Evolutionary conservation across 2,329 filamentous ascomycete genomes (phyloP).

Genomic region (Emmonsiellopsis sp.): DNA sequence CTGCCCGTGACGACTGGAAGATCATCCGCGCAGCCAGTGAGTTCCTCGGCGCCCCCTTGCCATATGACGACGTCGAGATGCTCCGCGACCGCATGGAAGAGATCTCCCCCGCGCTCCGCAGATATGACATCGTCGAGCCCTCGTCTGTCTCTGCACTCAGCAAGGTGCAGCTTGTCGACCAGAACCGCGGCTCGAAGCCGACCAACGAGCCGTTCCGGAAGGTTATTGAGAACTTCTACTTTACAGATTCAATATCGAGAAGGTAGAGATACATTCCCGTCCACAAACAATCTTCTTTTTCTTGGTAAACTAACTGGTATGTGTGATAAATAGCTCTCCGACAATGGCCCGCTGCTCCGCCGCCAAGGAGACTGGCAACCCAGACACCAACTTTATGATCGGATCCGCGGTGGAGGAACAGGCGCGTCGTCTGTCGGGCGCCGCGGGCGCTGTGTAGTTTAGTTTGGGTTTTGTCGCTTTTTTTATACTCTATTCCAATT

Average conservation of each 20-base stretch:
- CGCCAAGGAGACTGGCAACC: conserved; percentile 73
- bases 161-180: conserved; percentile 91
- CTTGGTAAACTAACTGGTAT: conserved; percentile 3
- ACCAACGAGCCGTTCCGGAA: conserved; percentile 68
- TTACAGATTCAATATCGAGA: conserved; percentile 93
- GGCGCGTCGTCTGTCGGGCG: neutral
- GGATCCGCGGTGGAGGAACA: neutral
- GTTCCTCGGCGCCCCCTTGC: conserved; percentile 76
- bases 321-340: conserved; percentile 56
- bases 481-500: neutral
- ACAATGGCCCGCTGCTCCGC: conserved; percentile 98
- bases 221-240: conserved; percentile 93
- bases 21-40: conserved; percentile 89
- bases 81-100: conserved; percentile 90
- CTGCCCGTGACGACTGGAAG: conserved; percentile 95
- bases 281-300: conserved; percentile 8
- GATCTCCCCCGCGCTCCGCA: conserved; percentile 79
- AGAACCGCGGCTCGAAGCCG: conserved; percentile 80
- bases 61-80: conserved; percentile 85
- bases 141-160: conserved; percentile 64
- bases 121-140: conserved; percentile 85
- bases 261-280: conserved; percentile 48
- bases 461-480: neutral
- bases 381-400: conserved; percentile 65
- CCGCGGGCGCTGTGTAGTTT: neutral